A percentile compares a stretch with the other conserved stretches of the same genome.
These are phyloP conservation scores for Mesembryanthemum crystallinum DNA, from an alignment of 148 eudicot genomes.

Conservation along the genomic window DNA sequence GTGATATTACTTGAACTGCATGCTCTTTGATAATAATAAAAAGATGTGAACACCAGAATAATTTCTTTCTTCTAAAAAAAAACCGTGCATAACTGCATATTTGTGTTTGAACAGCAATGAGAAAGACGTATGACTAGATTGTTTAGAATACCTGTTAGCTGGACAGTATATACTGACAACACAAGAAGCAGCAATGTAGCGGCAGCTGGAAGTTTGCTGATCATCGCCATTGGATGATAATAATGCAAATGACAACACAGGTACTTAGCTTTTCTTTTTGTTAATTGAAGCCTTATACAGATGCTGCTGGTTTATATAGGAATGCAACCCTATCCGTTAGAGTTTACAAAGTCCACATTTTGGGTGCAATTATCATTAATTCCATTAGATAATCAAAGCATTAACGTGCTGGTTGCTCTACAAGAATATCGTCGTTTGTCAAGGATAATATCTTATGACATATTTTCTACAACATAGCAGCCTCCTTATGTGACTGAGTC, in stretches of 20 bases:
- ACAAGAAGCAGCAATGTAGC: slow-evolving; percentile 14
- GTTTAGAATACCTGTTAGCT: slow-evolving; percentile 18
- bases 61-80: not conserved
- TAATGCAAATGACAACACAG: not conserved
- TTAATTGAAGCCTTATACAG: not conserved
- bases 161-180: slow-evolving; percentile 3
- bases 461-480: too few relatives aligned
- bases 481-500: too few relatives aligned
- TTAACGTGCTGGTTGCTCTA: too few relatives aligned
- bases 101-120: not conserved
- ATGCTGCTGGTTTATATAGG: slow-evolving; percentile 10
- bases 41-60: not conserved
- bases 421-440: too few relatives aligned
- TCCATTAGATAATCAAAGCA: too few relatives aligned
- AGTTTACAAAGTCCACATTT: not conserved
- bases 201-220: not conserved
- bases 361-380: too few relatives aligned
- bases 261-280: not conserved
- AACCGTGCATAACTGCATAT: not conserved
- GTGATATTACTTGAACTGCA: slow-evolving; percentile 1
- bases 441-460: too few relatives aligned
- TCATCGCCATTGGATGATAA: not conserved
- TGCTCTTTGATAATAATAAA: not conserved
- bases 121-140: not conserved
- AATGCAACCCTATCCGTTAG: not conserved